Conservation (phyloP, 768 basidiomycete species). For the Candolleomyces eurysporus region DNA sequence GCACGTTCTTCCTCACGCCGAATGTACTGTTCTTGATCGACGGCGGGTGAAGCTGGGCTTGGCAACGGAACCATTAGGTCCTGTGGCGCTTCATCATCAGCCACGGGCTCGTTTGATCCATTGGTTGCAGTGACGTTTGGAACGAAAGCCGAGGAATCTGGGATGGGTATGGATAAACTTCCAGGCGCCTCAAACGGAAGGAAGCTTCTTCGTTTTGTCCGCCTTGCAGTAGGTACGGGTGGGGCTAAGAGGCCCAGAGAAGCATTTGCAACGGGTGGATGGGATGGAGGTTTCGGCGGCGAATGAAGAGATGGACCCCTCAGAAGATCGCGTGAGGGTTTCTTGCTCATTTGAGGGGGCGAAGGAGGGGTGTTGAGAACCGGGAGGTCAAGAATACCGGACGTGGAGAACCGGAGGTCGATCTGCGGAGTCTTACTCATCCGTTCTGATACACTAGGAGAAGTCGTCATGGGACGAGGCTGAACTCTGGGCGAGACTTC, state of each 20-base stretch:
- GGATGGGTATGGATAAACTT: conserved; percentile 57
- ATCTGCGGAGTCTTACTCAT: conserved; percentile 55
- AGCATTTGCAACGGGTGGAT: conserved; percentile 13
- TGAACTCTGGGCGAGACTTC: conserved; percentile 19
- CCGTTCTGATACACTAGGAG: conserved; percentile 25
- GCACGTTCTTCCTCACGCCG: conserved; percentile 71
- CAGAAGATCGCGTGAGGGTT: conserved; percentile 26
- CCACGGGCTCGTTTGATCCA: conserved; percentile 1
- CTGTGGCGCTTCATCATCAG: conserved; percentile 21
- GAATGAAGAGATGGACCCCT: conserved; percentile 17
- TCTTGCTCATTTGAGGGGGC: conserved; percentile 18
- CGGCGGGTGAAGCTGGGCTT: conserved; percentile 32
- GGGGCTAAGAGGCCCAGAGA: conserved; percentile 39
- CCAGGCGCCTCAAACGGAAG: conserved; percentile 75
- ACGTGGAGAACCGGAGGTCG: conserved; percentile 71
- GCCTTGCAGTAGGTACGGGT: conserved; percentile 42
- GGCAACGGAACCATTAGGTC: conserved; percentile 36
- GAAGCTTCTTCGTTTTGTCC: conserved; percentile 83
- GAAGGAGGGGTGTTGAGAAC: conserved; percentile 35
- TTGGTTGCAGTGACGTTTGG: conserved; percentile 43
- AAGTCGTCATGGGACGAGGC: conserved; percentile 16
- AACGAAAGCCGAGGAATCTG: conserved; percentile 62
- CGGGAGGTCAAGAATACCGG: conserved; percentile 50
- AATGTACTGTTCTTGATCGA: conserved; percentile 47
- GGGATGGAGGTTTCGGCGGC: conserved; percentile 6